These are phyloP conservation scores for Claviceps pazoutovae DNA, from an alignment of 2,329 filamentous ascomycete species.

Conservation along the genomic window DNA sequence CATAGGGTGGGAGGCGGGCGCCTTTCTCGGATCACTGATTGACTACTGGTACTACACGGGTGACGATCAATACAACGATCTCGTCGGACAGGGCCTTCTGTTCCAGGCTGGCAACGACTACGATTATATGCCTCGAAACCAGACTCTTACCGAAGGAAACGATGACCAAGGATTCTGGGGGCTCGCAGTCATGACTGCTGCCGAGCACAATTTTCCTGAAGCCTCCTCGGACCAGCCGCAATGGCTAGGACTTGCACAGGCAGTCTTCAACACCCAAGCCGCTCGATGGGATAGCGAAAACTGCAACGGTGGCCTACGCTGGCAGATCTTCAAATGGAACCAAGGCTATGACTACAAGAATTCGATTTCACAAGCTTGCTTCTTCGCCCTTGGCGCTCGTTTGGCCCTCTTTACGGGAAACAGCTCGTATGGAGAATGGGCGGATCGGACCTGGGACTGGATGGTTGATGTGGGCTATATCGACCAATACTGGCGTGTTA, in stretches of 20 bases:
- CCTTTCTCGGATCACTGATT: slow-evolving; percentile 56
- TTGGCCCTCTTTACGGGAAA: slow-evolving; percentile 68
- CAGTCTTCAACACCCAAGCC: slow-evolving; percentile 69
- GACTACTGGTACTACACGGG: slow-evolving; percentile 80
- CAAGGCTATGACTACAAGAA: slow-evolving; percentile 69
- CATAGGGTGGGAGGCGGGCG: slow-evolving; percentile 58
- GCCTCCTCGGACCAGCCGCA: slow-evolving; percentile 41
- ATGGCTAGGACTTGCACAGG: slow-evolving; percentile 61
- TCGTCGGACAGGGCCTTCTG: slow-evolving; percentile 54
- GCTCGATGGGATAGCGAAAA: slow-evolving; percentile 54
- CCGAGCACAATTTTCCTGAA: slow-evolving; percentile 53
- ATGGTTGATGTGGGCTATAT: slow-evolving; percentile 43
- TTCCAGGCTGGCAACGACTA: slow-evolving; percentile 59
- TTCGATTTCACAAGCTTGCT: slow-evolving; percentile 47
- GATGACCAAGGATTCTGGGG: slow-evolving; percentile 68
- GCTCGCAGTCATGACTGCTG: slow-evolving; percentile 54
- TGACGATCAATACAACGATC: slow-evolving; percentile 55
- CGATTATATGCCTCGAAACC: slow-evolving; percentile 67
- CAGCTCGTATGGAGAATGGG: slow-evolving; percentile 64
- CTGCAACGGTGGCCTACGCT: slow-evolving; percentile 65
- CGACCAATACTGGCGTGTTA: slow-evolving; percentile 43
- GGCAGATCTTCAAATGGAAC: slow-evolving; percentile 79
- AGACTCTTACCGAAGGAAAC: slow-evolving; percentile 55
- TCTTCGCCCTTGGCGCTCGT: slow-evolving; percentile 50
- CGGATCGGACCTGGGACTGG: slow-evolving; percentile 60